phyloP scores from a whole-genome alignment of 495 filamentous ascomycete genomes.

The Penicillium cosmopolitanum region DNA sequence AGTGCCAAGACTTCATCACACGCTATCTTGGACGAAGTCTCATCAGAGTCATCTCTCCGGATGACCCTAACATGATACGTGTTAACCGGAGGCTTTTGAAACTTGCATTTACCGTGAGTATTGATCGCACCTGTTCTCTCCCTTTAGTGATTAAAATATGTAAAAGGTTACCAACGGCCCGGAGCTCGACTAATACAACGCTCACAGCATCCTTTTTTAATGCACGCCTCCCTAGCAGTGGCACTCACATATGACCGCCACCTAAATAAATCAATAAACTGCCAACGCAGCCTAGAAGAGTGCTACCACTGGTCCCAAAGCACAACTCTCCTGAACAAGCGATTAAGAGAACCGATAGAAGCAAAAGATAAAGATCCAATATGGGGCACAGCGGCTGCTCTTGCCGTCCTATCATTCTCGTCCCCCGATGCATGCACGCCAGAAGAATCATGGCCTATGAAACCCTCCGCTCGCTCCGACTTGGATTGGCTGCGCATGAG shows the following conservation, averaged over 20 bases:
- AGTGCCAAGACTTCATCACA: slow-evolving; percentile 43
- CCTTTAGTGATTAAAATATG: background rate
- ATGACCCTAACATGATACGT: slow-evolving; percentile 38
- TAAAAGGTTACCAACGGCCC: background rate
- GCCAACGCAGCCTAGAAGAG: slow-evolving; percentile 39
- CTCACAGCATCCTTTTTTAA: slow-evolving; percentile 47
- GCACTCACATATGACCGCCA: slow-evolving; percentile 49
- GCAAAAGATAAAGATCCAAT: slow-evolving; percentile 46
- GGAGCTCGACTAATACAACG: slow-evolving; percentile 23
- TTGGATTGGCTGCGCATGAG: slow-evolving; percentile 49
- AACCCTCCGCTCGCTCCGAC: slow-evolving; percentile 31
- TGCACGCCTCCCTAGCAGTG: slow-evolving; percentile 51
- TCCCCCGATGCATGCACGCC: slow-evolving; percentile 39
- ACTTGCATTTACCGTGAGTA: slow-evolving; percentile 42
- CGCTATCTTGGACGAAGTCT: slow-evolving; percentile 44
- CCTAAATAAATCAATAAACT: slow-evolving; percentile 28
- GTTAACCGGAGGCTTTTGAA: slow-evolving; percentile 42
- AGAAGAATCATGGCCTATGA: slow-evolving; percentile 50
- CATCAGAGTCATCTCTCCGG: slow-evolving; percentile 31
- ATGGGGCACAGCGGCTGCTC: slow-evolving; percentile 48
- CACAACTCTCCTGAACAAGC: slow-evolving; percentile 40
- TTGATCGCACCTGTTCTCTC: background rate
- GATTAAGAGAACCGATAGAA: slow-evolving; percentile 37
- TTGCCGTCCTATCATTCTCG: slow-evolving; percentile 43
- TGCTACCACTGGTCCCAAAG: slow-evolving; percentile 49